A percentile compares a stretch with the other conserved stretches of the same genome.
phyloP scores from a whole-genome alignment of 2,329 filamentous ascomycete species.

The Ploettnerulaceae sp. region DNA sequence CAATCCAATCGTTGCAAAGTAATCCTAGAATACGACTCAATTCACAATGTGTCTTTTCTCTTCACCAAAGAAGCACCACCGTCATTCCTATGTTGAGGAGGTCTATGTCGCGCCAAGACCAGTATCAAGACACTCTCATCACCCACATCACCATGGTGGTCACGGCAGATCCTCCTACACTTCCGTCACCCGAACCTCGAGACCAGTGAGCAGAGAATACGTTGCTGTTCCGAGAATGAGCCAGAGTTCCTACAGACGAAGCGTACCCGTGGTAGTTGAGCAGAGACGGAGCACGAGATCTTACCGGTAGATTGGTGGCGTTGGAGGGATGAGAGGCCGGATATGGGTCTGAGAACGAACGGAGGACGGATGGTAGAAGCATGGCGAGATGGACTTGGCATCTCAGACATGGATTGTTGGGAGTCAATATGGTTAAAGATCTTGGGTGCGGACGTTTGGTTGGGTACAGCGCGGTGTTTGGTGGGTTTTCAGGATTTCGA shows the following conservation, averaged over 20 bases:
- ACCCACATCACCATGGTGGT: slow-evolving; percentile 11
- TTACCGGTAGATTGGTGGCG: slow-evolving; percentile 18
- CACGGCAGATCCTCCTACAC: slow-evolving; percentile 26
- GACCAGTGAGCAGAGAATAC: slow-evolving; percentile 19
- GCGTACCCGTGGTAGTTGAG: slow-evolving; percentile 25
- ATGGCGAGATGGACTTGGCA: not conserved
- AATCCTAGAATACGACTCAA: not conserved
- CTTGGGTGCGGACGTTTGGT: too few species aligned
- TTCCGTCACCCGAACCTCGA: slow-evolving; percentile 22
- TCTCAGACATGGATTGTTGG: too few species aligned
- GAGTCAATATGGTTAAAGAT: too few species aligned
- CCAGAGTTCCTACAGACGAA: slow-evolving; percentile 26
- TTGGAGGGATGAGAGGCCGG: too few species aligned
- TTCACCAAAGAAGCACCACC: slow-evolving; percentile 19
- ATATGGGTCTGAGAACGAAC: not conserved
- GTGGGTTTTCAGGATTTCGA: too few species aligned
- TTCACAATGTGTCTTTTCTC: slow-evolving; percentile 30
- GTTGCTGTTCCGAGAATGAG: slow-evolving; percentile 24
- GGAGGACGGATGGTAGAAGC: not conserved
- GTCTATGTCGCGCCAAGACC: slow-evolving; percentile 28
- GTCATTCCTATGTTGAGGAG: slow-evolving; percentile 27
- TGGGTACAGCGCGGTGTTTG: too few species aligned
- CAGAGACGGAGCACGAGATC: slow-evolving; percentile 21
- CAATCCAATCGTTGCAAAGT: not conserved
- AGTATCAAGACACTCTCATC: slow-evolving; percentile 25